Base-by-base conservation (phyloP, 352 stramenopile genomes). In the Peronospora farinosa region DNA sequence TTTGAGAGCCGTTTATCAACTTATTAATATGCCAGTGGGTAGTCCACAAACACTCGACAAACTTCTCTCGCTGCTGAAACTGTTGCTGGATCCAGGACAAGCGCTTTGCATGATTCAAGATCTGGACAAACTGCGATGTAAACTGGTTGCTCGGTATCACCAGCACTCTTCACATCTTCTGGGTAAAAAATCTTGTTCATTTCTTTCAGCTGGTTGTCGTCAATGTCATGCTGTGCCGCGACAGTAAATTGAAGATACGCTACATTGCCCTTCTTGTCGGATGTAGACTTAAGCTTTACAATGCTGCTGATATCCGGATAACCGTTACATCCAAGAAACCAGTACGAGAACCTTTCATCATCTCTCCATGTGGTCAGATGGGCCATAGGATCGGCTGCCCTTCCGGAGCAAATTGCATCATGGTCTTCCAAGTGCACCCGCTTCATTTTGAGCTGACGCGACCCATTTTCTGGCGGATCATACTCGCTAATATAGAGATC, bases 111-210 rank as follows among this genome's bases (percentile, higher is more conserved):
- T 27, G 23, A 47, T 25, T 58, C 17, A 4, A 43, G 6, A 58
- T 58, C 42, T 21, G 51, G 38, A 40, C 52, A 60, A 47, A 54
- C 39, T 5, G 31, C 43, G 15, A 60, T 47, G 28, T 45, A 53
- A 7, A 59, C 49, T 43, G 43, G 43, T 28, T n/a, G 35, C 13
- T 52, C 51, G 16, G 42, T 47, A 31, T 37, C 19, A 33, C 16
- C 51, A 46, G 41, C 28, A 32, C 40, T 5, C 23, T 54, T 53
- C 7, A 40, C 35, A 42, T 48, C 8, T 7, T 57, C 16, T 40
- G n/a, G 17, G 13, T n/a, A 40, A 45, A 54, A 63, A 33, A 54
- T 53, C 0, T 3, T 11, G 23, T 47, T 54, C 52, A 51, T 47
- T 7, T 40, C 50, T 13, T 46, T 0, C 52, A 54, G 12, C 32